phyloP scores from a whole-genome alignment of 495 filamentous ascomycete species.

The Tuber calosporum region DNA sequence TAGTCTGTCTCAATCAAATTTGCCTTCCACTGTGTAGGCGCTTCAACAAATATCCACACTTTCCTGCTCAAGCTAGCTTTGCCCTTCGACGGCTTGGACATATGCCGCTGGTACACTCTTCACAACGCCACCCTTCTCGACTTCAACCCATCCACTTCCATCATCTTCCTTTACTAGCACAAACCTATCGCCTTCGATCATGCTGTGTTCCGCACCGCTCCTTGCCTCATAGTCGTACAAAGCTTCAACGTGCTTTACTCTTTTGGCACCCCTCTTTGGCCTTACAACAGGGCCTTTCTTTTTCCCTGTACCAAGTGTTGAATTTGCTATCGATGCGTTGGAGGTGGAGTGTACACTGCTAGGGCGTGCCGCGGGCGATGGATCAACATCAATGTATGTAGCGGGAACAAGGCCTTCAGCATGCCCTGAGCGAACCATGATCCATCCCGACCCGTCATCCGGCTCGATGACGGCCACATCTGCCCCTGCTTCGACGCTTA shows the following conservation, averaged over 20 bases:
- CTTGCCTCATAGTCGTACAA: conserved; percentile 84
- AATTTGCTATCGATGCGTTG: conserved; percentile 26
- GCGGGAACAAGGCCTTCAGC: conserved; percentile 80
- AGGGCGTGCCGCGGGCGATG: conserved; percentile 43
- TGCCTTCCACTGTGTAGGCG: background rate
- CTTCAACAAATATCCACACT: background rate
- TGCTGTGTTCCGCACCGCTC: conserved; percentile 78
- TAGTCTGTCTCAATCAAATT: background rate
- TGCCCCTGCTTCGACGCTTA: conserved; percentile 68
- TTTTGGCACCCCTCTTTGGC: conserved; percentile 85
- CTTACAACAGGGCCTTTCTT: conserved; percentile 92
- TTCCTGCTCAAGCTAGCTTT: background rate
- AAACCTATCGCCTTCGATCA: conserved; percentile 84
- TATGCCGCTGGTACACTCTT: conserved; percentile 93
- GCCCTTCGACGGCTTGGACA: conserved; percentile 60
- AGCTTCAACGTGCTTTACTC: conserved; percentile 87
- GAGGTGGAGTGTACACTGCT: conserved; percentile 55
- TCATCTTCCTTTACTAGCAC: conserved; percentile 75
- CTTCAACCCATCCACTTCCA: conserved; percentile 94
- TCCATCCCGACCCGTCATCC: conserved; percentile 90
- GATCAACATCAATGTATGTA: conserved; percentile 59
- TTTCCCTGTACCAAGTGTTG: conserved; percentile 48
- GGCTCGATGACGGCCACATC: conserved; percentile 73
- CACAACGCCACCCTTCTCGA: conserved; percentile 82
- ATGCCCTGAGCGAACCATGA: conserved; percentile 62